Evolutionary conservation across 352 stramenopile species (phyloP).

Genomic region (Pythium volutum): DNA sequence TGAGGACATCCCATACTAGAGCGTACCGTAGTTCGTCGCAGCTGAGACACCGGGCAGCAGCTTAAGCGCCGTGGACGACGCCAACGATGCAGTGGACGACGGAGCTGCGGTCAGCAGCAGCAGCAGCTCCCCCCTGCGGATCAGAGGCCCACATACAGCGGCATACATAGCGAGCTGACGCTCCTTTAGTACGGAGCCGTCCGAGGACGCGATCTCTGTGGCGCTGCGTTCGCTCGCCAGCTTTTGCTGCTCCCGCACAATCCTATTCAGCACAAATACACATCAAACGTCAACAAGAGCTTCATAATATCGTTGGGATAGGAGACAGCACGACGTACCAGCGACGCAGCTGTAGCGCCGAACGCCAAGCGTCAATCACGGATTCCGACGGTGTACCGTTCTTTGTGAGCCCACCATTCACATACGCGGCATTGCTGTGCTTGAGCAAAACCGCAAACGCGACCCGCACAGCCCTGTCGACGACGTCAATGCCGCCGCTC

Average conservation of each 20-base stretch:
- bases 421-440: constrained; percentile 76
- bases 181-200: constrained; percentile 38
- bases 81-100: not conserved
- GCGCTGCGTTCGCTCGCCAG: constrained; percentile 36
- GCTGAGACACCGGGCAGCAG: constrained; percentile 71
- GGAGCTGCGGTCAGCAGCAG: constrained; percentile 53
- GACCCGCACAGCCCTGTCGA: constrained; percentile 75
- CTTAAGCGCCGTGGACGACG: constrained; percentile 40
- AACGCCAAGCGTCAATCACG: constrained; percentile 70
- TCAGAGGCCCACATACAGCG: constrained; percentile 75
- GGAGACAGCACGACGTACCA: constrained; percentile 39
- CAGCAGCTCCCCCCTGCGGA: constrained; percentile 63
- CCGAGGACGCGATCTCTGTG: not conserved
- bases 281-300: not conserved
- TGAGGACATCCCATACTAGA: not conserved
- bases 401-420: constrained; percentile 54
- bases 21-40: constrained; percentile 47
- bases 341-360: constrained; percentile 72
- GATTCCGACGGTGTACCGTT: constrained; percentile 60
- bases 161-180: constrained; percentile 74
- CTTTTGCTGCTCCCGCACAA: constrained; percentile 87
- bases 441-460: constrained; percentile 81
- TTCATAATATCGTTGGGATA: not conserved
- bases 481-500: constrained; percentile 75
- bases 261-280: constrained; percentile 47